Percentiles rank a stretch among this genome's conserved stretches.
These are phyloP conservation scores for Metroxylon sagu DNA, from an alignment of 176 grass and related monocot species.

Conservation along the genomic window DNA sequence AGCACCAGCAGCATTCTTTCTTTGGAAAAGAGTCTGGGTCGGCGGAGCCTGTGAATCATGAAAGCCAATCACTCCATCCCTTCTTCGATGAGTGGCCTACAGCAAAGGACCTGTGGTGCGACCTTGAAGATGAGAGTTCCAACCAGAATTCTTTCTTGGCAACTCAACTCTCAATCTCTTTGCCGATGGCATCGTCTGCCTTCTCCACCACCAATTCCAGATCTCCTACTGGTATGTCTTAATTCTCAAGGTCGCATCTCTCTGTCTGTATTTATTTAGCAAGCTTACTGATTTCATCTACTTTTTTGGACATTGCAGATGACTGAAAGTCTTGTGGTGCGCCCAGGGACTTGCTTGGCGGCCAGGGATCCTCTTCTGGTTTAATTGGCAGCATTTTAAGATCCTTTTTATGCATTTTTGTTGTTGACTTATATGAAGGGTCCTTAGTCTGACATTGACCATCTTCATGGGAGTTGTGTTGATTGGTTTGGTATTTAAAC, in stretches of 20 bases:
- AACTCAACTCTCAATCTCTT: slow-evolving; percentile 85
- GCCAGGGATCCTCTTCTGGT: no score
- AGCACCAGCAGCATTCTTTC: slow-evolving; percentile 32
- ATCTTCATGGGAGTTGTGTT: slow-evolving; percentile 8
- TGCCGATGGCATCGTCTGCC: slow-evolving; percentile 56
- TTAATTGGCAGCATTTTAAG: no score
- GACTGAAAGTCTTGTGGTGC: slow-evolving; percentile 13
- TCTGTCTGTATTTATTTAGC: no score
- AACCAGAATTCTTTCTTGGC: slow-evolving; percentile 43
- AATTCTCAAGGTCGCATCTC: background rate
- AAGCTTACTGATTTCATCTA: no score
- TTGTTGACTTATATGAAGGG: background rate
- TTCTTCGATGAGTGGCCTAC: slow-evolving; percentile 92
- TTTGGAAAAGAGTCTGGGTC: slow-evolving; percentile 22
- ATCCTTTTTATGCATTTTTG: slow-evolving; percentile 3
- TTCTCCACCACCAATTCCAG: slow-evolving; percentile 62
- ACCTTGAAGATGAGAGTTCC: slow-evolving; percentile 38
- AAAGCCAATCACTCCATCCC: slow-evolving; percentile 56
- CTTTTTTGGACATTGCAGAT: slow-evolving; percentile 20
- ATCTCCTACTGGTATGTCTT: slow-evolving; percentile 43
- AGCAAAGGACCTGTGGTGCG: slow-evolving; percentile 52
- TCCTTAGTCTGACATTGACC: background rate
- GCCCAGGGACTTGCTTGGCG: no score
- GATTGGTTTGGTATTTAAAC: slow-evolving; percentile 13
- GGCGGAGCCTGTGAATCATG: slow-evolving; percentile 31